Conservation (phyloP, 208 protist species). For the Trypanosoma caninum region DNA sequence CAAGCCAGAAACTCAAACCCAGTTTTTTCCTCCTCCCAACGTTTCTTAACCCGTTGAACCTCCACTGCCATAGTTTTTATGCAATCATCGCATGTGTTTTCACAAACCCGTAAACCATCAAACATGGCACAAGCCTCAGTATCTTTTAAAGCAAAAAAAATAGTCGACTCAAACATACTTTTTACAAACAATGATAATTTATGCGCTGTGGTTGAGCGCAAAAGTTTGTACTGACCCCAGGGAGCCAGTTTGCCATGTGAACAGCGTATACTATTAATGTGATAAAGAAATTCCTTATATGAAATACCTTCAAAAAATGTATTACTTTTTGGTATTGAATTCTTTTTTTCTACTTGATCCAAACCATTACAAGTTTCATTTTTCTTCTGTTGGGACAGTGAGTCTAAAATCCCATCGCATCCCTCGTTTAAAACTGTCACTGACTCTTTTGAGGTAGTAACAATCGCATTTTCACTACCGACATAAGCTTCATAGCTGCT, state of each 20-base stretch:
- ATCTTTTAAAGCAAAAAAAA: not conserved
- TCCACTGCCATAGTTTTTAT: conserved; percentile 34
- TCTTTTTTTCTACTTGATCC: too few species aligned
- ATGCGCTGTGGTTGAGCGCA: conserved; percentile 13
- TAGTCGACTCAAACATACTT: not conserved
- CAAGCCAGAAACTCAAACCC: conserved; percentile 24
- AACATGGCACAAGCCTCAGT: not conserved
- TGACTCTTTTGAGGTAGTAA: too few species aligned
- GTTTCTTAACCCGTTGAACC: conserved; percentile 28
- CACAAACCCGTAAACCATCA: conserved; percentile 10
- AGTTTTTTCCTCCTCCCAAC: conserved; percentile 32
- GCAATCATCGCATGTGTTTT: conserved; percentile 43
- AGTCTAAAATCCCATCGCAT: too few species aligned
- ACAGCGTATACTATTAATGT: conserved; percentile 20
- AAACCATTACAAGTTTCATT: too few species aligned
- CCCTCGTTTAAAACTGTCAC: too few species aligned
- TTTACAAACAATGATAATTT: conserved; percentile 7
- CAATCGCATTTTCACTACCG: not conserved
- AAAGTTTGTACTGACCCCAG: conserved; percentile 55
- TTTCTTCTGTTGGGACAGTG: too few species aligned
- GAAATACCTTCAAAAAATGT: conserved; percentile 3
- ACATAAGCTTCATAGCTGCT: not conserved
- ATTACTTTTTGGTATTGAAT: too few species aligned
- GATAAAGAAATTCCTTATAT: not conserved
- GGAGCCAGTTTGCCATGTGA: conserved; percentile 32